phyloP scores from a whole-genome alignment of 768 basidiomycete genomes.

The Xerocomellus intermedius region DNA sequence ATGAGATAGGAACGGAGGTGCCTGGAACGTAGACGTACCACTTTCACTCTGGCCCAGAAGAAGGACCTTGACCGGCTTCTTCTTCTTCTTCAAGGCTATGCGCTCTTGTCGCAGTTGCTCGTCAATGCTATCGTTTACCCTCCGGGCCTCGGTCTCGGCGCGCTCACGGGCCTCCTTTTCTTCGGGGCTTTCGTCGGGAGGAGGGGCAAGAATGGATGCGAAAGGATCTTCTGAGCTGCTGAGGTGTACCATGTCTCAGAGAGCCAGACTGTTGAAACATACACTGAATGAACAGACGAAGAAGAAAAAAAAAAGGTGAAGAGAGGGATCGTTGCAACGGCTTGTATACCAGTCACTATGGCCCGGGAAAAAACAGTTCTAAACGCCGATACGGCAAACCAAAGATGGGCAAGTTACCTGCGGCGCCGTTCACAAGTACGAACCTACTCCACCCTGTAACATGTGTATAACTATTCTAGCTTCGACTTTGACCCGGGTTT shows the following conservation, averaged over 20 bases:
- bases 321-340: neutral
- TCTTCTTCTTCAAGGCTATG: slow-evolving; percentile 56
- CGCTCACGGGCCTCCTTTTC: slow-evolving; percentile 54
- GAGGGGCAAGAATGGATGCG: slow-evolving; percentile 57
- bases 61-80: slow-evolving; percentile 69
- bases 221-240: slow-evolving; percentile 59
- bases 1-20: slow-evolving; percentile 5
- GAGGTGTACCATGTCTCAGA: slow-evolving; percentile 23
- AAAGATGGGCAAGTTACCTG: too few species aligned
- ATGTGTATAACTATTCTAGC: too few species aligned
- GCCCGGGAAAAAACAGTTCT: too few species aligned
- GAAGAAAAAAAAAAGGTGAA: too few species aligned
- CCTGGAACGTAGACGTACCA: slow-evolving; percentile 33
- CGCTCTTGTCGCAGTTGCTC: slow-evolving; percentile 65
- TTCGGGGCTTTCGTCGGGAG: slow-evolving; percentile 58
- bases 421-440: too few species aligned
- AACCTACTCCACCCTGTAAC: too few species aligned
- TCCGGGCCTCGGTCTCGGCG: slow-evolving; percentile 61
- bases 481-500: too few species aligned
- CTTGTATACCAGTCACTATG: neutral
- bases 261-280: neutral
- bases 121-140: slow-evolving; percentile 73
- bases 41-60: slow-evolving; percentile 77
- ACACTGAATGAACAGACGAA: neutral
- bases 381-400: too few species aligned